A percentile compares a stretch with the other conserved stretches of the same genome.
phyloP scores from a whole-genome alignment of 202 grass and related monocot genomes.

The Elaeis oleifera region DNA sequence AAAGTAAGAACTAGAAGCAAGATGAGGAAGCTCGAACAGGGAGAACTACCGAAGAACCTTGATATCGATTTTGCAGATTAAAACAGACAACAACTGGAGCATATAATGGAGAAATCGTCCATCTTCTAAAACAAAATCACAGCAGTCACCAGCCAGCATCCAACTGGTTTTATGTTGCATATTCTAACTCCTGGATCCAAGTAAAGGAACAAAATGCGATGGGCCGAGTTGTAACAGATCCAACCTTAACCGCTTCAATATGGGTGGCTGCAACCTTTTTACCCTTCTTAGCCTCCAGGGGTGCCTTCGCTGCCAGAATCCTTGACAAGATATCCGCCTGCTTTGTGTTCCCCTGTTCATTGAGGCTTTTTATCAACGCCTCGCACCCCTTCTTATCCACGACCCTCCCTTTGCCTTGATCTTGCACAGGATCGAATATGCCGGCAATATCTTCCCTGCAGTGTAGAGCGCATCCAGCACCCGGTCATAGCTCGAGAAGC shows the following conservation, averaged over 20 bases:
- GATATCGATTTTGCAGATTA: too few relatives aligned
- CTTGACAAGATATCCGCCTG: conserved; percentile 88
- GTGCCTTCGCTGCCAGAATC: conserved; percentile 47
- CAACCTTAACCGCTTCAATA: conserved; percentile 9
- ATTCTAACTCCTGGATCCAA: too few relatives aligned
- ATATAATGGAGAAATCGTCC: too few relatives aligned
- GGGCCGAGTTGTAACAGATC: conserved; percentile 4
- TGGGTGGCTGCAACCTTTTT: conserved; percentile 41
- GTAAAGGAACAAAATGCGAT: too few relatives aligned
- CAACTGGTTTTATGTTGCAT: too few relatives aligned
- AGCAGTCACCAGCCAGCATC: too few relatives aligned
- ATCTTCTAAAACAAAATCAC: too few relatives aligned
- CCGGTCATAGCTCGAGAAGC: conserved; percentile 68
- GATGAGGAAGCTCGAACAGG: too few relatives aligned
- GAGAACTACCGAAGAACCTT: too few relatives aligned
- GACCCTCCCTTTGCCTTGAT: conserved; percentile 80
- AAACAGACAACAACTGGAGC: too few relatives aligned
- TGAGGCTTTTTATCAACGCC: conserved; percentile 56
- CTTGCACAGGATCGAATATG: conserved; percentile 88
- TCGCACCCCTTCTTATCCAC: conserved; percentile 70
- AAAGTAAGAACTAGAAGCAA: too few relatives aligned
- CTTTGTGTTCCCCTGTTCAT: conserved; percentile 78
- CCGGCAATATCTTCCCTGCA: conserved; percentile 63
- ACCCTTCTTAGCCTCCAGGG: conserved; percentile 33
- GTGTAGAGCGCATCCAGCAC: conserved; percentile 66